Evolutionary conservation across 306 rosid species (phyloP).

Genomic region (Cotoneaster glaucophyllus): DNA sequence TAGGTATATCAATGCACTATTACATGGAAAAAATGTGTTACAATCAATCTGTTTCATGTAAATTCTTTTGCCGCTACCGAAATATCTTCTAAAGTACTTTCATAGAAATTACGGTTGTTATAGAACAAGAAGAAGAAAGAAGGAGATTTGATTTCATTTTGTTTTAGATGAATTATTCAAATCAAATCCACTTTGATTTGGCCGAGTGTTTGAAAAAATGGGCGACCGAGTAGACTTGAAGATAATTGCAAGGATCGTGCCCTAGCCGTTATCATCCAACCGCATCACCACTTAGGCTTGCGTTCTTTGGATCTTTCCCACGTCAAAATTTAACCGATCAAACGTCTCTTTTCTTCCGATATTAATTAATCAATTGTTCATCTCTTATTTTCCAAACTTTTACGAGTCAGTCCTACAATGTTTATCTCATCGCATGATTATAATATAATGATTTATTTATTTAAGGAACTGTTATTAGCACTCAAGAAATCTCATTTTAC

Average conservation of each 20-base stretch:
- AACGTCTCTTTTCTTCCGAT: too few species aligned
- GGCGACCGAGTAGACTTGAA: neutral
- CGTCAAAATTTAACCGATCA: neutral
- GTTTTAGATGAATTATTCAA: neutral
- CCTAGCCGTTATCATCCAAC: constrained; percentile 1
- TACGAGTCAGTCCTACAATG: too few species aligned
- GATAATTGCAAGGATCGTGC: constrained; percentile 11
- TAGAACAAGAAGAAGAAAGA: neutral
- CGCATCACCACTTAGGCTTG: neutral
- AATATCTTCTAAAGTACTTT: neutral
- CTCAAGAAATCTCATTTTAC: fast-evolving
- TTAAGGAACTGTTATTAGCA: too few species aligned
- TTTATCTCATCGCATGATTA: too few species aligned
- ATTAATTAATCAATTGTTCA: too few species aligned
- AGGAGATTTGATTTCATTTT: neutral
- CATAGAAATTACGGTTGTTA: neutral
- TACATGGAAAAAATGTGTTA: too few species aligned
- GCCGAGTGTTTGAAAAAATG: neutral
- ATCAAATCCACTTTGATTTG: neutral
- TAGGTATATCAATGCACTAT: too few species aligned
- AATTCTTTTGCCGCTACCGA: neutral
- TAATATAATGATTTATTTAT: too few species aligned
- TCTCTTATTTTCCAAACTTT: too few species aligned
- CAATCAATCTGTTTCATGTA: too few species aligned
- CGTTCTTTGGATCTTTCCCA: neutral